Base-by-base conservation (phyloP, 208 protist genomes). In the Crithidia fasciculata region DNA sequence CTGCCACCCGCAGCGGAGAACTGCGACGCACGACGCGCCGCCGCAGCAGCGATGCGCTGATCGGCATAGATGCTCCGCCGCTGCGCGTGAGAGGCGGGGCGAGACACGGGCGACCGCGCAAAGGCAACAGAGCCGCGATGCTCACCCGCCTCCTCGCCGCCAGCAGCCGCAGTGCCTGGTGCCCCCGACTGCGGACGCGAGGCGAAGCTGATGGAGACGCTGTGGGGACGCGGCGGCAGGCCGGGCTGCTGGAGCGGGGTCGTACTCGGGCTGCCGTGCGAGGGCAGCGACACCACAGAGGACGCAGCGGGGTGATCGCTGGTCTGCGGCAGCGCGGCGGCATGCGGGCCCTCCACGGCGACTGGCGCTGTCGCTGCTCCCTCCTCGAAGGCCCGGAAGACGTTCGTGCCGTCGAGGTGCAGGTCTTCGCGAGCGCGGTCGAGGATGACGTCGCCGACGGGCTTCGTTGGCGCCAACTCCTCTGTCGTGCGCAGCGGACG, bases 361-460 rank as follows among this genome's bases (percentile, higher is more conserved):
- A 47, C 49, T 9, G 60, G 19, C 69, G 45, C 19, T 18, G 50
- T 16, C 54, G 28, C 13, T 10, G 44, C 28, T 12, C 36, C 9
- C 62, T 44, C 69, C 28, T n/a, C 49, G 47, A 28, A 55, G n/a
- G 40, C 54, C 18, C 53, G 8, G 61, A 61, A 70, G 2, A 70
- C 65, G 13, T 61, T 36, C 18, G 65, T 60, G 49, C 18, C 36
- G 41, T 53, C 53, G 19, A 80, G 47, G 37, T 69, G 54, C 45
- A 94, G 81, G 8, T 85, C 70, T 72, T 96, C 85, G 62, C 76
- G 83, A 2, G 88, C 91, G 45, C 85, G 83, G 69, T 69, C 61
- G 18, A 96, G 77, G 57, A 96, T 91, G 10, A 80, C 36, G 54
- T 96, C 91, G 5, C 87, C 91, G 3, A 91, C 58, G 9, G 74